Base-by-base conservation (phyloP, 2,329 filamentous ascomycete species). In the Macrophomina phaseolina region DNA sequence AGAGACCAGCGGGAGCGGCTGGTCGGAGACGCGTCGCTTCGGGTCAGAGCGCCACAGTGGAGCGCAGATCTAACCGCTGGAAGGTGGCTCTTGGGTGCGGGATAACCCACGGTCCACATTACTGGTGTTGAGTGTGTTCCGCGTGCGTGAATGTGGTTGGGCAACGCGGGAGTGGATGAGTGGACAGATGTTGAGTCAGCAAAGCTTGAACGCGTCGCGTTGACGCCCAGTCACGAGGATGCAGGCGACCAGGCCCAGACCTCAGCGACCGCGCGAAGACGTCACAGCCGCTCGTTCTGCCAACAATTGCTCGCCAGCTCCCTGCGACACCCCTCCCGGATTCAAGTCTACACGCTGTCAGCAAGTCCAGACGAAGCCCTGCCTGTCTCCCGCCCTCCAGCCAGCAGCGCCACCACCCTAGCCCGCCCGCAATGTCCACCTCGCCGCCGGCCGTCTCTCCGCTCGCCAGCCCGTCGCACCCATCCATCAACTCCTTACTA, bases 231-330 rank as follows among this genome's bases (percentile, higher is more conserved):
- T 62, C 58, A 62, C 58, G 46, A n/a, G 42, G 9, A 7, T 1
- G n/a, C 30, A 53, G 49, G 49, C 49, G 18, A 36, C 56, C 42
- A 34, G 16, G 56, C 9, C 58, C n/a, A 62, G 58, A 49, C 42
- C n/a, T 18, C 32, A 8, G 16, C 30, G 30, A 14, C 28, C 38
- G 40, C 55, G 14, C 16, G 23, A 60, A 60, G 58, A 62, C 58
- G 58, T 62, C 58, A 62, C 58, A 48, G n/a, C 42, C 30, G n/a
- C 18, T 32, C 42, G 16, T 32, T 28, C 30, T 62, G 58, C 58
- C 58, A 62, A 62, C 58, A 62, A 62, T 62, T 36, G 32, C 30
- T 12, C n/a, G 11, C 30, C 45, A 38, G 30, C 30, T 62, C 32
- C 58, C 58, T 36, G 42, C 49, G 1, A 53, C 30, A 53, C 36